phyloP scores from a whole-genome alignment of 2,329 filamentous ascomycete genomes.

The Colletotrichum karsti region DNA sequence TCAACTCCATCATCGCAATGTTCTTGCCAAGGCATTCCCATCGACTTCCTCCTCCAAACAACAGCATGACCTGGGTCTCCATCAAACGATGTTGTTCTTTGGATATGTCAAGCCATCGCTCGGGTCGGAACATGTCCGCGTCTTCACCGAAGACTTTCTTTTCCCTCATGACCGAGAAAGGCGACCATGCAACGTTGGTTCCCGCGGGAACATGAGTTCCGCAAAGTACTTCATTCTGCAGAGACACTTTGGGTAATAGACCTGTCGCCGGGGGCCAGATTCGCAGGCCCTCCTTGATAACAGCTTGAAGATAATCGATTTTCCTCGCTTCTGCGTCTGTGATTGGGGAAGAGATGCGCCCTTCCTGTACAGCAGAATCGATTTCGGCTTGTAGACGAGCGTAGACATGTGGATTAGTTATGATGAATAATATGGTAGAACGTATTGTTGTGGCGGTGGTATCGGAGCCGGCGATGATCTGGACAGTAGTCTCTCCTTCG shows the following conservation, averaged over 20 bases:
- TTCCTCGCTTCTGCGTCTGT: constrained; percentile 42
- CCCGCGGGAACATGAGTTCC: constrained; percentile 40
- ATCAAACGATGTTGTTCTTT: constrained; percentile 40
- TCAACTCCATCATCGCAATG: constrained; percentile 47
- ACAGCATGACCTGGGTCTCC: constrained; percentile 43
- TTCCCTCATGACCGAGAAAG: constrained; percentile 42
- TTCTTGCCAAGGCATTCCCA: constrained; percentile 48
- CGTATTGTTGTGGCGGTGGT: constrained; percentile 65
- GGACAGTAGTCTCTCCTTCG: constrained; percentile 48
- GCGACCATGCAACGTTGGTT: constrained; percentile 40
- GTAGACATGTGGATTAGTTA: constrained; percentile 56
- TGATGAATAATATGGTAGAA: constrained; percentile 59
- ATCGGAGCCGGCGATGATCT: constrained; percentile 62
- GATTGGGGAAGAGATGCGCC: constrained; percentile 37
- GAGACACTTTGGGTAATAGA: constrained; percentile 46
- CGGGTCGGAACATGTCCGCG: constrained; percentile 41
- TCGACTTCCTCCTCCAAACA: constrained; percentile 47
- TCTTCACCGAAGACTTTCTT: constrained; percentile 45
- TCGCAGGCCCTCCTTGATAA: constrained; percentile 57
- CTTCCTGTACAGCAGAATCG: constrained; percentile 37
- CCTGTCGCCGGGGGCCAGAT: constrained; percentile 45
- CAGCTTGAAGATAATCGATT: constrained; percentile 54
- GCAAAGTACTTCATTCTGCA: constrained; percentile 44
- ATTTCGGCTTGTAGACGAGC: constrained; percentile 54
- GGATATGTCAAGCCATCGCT: constrained; percentile 45